Evolutionary conservation across 495 filamentous ascomycete genomes (phyloP).

Genomic region (Trichoderma orchidacearum): DNA sequence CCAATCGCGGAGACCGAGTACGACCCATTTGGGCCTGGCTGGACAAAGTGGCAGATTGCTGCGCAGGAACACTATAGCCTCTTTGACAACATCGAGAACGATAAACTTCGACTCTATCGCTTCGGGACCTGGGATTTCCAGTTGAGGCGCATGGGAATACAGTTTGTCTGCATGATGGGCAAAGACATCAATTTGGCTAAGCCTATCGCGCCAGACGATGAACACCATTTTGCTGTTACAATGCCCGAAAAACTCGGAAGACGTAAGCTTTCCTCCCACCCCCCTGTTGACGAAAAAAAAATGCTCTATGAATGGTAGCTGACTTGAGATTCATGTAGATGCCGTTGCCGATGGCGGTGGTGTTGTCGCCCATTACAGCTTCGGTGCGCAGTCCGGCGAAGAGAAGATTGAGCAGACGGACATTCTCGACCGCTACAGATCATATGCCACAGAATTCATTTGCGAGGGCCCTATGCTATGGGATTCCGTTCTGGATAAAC

Average conservation of each 20-base stretch:
- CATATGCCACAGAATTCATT: not conserved
- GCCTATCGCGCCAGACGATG: slow-evolving; percentile 5
- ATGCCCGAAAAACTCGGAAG: slow-evolving; percentile 1
- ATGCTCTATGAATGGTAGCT: not conserved
- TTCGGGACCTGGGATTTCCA: slow-evolving; percentile 31
- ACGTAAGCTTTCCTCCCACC: not conserved
- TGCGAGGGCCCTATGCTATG: not conserved
- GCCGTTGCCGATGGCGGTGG: slow-evolving; percentile 32
- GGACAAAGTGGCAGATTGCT: slow-evolving; percentile 25
- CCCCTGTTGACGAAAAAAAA: not conserved
- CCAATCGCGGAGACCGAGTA: slow-evolving; percentile 10
- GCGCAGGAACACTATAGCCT: slow-evolving; percentile 37
- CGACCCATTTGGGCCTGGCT: not conserved
- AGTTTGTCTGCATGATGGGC: slow-evolving; percentile 28
- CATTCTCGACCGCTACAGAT: slow-evolving; percentile 25
- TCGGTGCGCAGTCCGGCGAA: slow-evolving; percentile 7
- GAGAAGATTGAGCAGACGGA: slow-evolving; percentile 25
- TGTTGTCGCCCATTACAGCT: slow-evolving; percentile 30
- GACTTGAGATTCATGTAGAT: slow-evolving; percentile 25
- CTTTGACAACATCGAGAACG: slow-evolving; percentile 26
- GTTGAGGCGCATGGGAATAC: slow-evolving; percentile 16
- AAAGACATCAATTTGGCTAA: slow-evolving; percentile 11
- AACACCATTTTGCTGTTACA: slow-evolving; percentile 1
- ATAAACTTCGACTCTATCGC: slow-evolving; percentile 24
- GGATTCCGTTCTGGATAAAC: not conserved